Evolutionary conservation across 2,329 filamentous ascomycete species (phyloP).

Genomic region (Pseudocercospora vitis): DNA sequence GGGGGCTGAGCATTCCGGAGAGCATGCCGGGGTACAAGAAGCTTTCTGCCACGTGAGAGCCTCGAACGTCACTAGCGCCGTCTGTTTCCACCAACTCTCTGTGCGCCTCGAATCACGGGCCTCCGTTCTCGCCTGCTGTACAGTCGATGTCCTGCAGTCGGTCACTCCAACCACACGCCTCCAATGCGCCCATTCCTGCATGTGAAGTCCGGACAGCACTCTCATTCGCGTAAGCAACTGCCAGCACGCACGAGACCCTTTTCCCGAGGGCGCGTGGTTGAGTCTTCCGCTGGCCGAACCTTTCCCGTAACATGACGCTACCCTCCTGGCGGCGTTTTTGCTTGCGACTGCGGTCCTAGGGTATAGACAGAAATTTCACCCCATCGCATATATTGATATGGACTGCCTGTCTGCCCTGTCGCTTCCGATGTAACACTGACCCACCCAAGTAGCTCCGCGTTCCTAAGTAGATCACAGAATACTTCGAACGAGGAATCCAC

Average conservation of each 20-base stretch:
- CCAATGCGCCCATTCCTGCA: background rate
- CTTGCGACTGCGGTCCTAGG: background rate
- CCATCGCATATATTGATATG: background rate
- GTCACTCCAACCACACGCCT: slow-evolving; percentile 1
- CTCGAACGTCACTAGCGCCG: background rate
- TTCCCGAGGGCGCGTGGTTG: background rate
- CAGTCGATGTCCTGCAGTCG: background rate
- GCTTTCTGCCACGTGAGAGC: background rate
- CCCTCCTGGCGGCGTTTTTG: background rate
- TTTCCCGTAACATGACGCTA: background rate
- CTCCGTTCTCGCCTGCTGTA: background rate
- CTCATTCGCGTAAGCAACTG: background rate
- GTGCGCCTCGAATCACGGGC: background rate
- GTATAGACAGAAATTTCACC: background rate
- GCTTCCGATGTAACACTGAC: background rate
- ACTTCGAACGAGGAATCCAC: background rate
- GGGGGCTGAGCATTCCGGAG: background rate
- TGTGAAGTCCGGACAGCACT: background rate
- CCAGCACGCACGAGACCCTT: background rate
- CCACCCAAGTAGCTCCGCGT: slow-evolving; percentile 1
- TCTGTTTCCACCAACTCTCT: background rate
- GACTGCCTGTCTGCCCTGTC: background rate
- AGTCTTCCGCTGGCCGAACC: background rate
- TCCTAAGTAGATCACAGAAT: slow-evolving; percentile 3
- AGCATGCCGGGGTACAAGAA: background rate